Base-by-base conservation (phyloP, 305 asterid species). In the Plantago lanceolata region DNA sequence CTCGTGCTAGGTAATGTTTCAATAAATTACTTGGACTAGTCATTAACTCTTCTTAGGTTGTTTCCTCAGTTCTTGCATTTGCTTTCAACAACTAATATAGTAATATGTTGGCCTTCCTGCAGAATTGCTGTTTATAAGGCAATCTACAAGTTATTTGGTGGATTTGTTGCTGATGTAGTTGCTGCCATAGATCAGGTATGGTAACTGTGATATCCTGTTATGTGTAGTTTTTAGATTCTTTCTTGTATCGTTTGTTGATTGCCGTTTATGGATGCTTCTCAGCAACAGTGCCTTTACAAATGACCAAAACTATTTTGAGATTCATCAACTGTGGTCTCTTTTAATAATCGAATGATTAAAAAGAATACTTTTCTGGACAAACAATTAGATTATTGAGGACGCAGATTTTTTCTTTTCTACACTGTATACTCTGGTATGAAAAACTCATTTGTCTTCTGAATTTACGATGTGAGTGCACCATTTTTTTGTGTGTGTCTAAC, bases 91-190 rank as follows among this genome's bases (percentile, higher is more conserved):
- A 62, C 68, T 33, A n/a, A n/a, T n/a, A n/a, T n/a, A n/a, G n/a
- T 24, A 62, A 60, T 69, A 28, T 66, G 71, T 65, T 70, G 47
- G 14, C 69, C 69, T 74, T 75, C 65, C 51, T 75, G 68, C 65
- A 94, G 99, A 83, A 82, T 94, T 83, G 99, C 99, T 50, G 99
- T 94, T 29, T 94, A 94, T 86, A 93, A 93, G 85, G 97, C 99
- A 40, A 95, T 93, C 20, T 93, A 93, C 75, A 90, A 94, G 78
- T 59, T 90, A 64, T 90, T 94, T 50, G 99, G 99, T 64, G 99
- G 99, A 48, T 94, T 86, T 75, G 86, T 94, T 73, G 86, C 99
- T 26, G 99, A 94, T 71, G 99, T 90, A 17, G 96, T 94, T 66
- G 97, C 99, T 72, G 99, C 97, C 44, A 94, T 94, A 69, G 99